Conservation (phyloP, 768 basidiomycete species). For the Dentipellis sp. region DNA sequence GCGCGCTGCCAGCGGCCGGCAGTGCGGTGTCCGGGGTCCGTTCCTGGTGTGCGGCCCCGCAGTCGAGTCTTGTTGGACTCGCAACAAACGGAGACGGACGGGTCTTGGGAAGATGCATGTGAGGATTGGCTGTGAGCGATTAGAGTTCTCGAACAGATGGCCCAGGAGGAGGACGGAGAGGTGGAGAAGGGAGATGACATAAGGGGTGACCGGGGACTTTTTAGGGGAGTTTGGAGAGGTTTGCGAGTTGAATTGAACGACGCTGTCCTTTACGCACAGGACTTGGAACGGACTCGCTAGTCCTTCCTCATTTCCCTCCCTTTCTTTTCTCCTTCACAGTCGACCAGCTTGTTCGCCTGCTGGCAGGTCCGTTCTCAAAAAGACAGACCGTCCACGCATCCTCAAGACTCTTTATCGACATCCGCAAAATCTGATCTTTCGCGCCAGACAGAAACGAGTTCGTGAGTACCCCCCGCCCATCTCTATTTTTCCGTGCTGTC, state of each 20-base stretch:
- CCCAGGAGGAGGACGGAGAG: neutral
- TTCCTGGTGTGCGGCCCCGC: too few relatives aligned
- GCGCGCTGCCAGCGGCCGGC: too few relatives aligned
- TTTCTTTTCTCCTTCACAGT: conserved; percentile 4
- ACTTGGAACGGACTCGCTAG: conserved; percentile 15
- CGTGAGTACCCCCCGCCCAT: conserved; percentile 5
- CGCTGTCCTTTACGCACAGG: conserved; percentile 10
- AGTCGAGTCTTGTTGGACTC: too few relatives aligned
- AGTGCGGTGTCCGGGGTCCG: too few relatives aligned
- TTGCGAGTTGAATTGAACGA: neutral
- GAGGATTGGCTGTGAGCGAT: too few relatives aligned
- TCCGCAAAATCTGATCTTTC: conserved; percentile 11
- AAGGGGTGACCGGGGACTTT: conserved; percentile 1
- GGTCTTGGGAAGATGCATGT: too few relatives aligned
- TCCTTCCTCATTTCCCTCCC: conserved; percentile 8
- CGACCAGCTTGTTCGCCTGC: conserved; percentile 17
- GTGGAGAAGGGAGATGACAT: neutral
- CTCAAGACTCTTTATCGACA: conserved; percentile 7
- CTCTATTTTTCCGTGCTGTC: neutral
- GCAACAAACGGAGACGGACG: too few relatives aligned
- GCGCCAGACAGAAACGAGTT: conserved; percentile 4
- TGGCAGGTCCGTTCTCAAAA: conserved; percentile 18
- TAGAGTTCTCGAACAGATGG: too few relatives aligned
- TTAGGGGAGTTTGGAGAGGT: neutral
- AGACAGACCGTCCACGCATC: conserved; percentile 11